Percentiles rank a stretch among this genome's conserved stretches.
Evolutionary conservation across 352 stramenopile species (phyloP).

Genomic region (Phytophthora sp.): DNA sequence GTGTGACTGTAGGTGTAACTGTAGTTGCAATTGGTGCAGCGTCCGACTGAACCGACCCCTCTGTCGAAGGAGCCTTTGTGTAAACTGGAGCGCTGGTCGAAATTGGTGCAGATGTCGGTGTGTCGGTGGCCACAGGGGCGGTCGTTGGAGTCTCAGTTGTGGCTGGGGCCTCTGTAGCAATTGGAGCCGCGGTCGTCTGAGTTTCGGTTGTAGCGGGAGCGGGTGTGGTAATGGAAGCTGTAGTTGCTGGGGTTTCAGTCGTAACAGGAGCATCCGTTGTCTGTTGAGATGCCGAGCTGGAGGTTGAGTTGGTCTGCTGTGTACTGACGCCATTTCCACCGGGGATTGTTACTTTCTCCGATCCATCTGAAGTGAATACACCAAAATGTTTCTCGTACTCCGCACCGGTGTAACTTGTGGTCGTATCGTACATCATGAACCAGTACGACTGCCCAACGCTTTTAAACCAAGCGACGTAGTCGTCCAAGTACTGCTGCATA

Average conservation of each 20-base stretch:
- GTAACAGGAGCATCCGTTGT: constrained; percentile 1
- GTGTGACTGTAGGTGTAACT: neutral
- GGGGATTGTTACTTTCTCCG: constrained; percentile 48
- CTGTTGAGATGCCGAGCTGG: constrained; percentile 7
- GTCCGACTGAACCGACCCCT: constrained; percentile 19
- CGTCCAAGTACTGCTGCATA: constrained; percentile 49
- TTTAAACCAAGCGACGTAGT: constrained; percentile 50
- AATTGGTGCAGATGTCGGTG: neutral
- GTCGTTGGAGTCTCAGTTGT: neutral
- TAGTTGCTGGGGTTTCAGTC: neutral
- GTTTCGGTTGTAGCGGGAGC: neutral
- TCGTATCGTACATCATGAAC: constrained; percentile 79
- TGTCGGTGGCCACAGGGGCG: constrained; percentile 1
- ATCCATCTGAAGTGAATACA: constrained; percentile 41
- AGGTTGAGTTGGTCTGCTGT: constrained; percentile 14
- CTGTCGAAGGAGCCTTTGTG: neutral
- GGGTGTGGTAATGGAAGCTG: neutral
- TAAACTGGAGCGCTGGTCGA: neutral
- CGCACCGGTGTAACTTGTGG: constrained; percentile 38
- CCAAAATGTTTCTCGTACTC: constrained; percentile 74
- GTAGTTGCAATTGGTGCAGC: constrained; percentile 12
- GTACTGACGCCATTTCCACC: neutral
- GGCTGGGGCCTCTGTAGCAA: neutral
- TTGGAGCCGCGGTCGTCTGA: constrained; percentile 2
- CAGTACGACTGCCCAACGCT: constrained; percentile 46